Evolutionary conservation across 495 filamentous ascomycete species (phyloP).

Genomic region (Penicillium subrubescens): DNA sequence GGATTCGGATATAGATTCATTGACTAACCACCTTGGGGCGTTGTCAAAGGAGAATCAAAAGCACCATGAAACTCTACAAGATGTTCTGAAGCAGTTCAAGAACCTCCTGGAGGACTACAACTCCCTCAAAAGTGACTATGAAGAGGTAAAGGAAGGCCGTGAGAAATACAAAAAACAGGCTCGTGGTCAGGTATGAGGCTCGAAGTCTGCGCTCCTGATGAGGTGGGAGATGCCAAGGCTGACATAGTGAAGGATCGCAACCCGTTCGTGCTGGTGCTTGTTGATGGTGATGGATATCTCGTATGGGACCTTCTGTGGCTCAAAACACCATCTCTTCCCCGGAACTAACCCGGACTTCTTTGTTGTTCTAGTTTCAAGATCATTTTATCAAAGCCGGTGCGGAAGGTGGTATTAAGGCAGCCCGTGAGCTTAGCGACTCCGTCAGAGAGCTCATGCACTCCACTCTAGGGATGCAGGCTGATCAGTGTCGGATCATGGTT

Average conservation of each 20-base stretch:
- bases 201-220: background rate
- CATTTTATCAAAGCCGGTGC: slow-evolving; percentile 51
- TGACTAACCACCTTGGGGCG: slow-evolving; percentile 32
- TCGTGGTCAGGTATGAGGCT: slow-evolving; percentile 43
- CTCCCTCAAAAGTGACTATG: slow-evolving; percentile 56
- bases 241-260: slow-evolving; percentile 2
- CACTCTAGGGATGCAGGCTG: slow-evolving; percentile 49
- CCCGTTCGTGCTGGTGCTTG: slow-evolving; percentile 1
- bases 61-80: slow-evolving; percentile 39
- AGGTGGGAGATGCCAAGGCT: background rate
- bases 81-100: slow-evolving; percentile 41
- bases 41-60: slow-evolving; percentile 33
- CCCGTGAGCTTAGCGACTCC: slow-evolving; percentile 52
- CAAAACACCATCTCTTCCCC: background rate
- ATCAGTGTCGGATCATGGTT: slow-evolving; percentile 60
- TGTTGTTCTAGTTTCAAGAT: slow-evolving; percentile 60
- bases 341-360: slow-evolving; percentile 59
- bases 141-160: slow-evolving; percentile 55
- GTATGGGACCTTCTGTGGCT: slow-evolving; percentile 34
- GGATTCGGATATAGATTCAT: slow-evolving; percentile 41
- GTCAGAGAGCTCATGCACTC: slow-evolving; percentile 48
- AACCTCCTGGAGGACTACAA: slow-evolving; percentile 53
- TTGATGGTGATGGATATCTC: slow-evolving; percentile 1
- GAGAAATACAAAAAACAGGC: slow-evolving; percentile 57
- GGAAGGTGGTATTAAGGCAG: slow-evolving; percentile 60